Conservation (phyloP, 805 yeast species). For the Starmerella potacharoeniae region DNA sequence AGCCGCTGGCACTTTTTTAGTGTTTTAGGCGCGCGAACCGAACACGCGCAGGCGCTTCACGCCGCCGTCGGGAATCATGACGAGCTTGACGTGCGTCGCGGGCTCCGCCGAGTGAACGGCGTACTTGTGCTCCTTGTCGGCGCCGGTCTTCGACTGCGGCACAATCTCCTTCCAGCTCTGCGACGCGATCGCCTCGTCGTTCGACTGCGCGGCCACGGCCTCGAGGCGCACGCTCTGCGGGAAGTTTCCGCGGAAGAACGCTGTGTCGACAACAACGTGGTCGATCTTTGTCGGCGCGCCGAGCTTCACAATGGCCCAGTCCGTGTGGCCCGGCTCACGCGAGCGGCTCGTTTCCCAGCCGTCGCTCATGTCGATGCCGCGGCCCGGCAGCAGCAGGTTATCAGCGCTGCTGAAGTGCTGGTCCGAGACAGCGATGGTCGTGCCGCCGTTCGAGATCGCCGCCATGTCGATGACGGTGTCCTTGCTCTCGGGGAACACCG, state of each 20-base stretch:
- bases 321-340: conserved; percentile 69
- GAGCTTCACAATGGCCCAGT: conserved; percentile 78
- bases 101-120: conserved; percentile 21
- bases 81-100: conserved; percentile 61
- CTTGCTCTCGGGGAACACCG: conserved; percentile 46
- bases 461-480: conserved; percentile 57
- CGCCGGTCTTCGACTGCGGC: conserved; percentile 59
- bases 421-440: conserved; percentile 70
- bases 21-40: conserved; percentile 36
- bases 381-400: conserved; percentile 79
- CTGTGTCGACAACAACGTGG: conserved; percentile 71
- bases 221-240: conserved; percentile 72
- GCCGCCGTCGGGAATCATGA: conserved; percentile 95
- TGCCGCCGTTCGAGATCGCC: conserved; percentile 76
- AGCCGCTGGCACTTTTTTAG: background rate
- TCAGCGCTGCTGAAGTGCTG: conserved; percentile 92
- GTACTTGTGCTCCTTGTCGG: conserved; percentile 67
- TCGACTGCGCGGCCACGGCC: conserved; percentile 37
- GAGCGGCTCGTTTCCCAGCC: conserved; percentile 98
- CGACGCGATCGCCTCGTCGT: conserved; percentile 32
- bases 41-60: conserved; percentile 79
- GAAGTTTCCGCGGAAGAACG: conserved; percentile 88
- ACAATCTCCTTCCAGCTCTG: conserved; percentile 59
- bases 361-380: conserved; percentile 93
- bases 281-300: conserved; percentile 53